These are phyloP conservation scores for Mycosphaerelloides madeirae DNA, from an alignment of 2,329 filamentous ascomycete genomes.

Conservation along the genomic window DNA sequence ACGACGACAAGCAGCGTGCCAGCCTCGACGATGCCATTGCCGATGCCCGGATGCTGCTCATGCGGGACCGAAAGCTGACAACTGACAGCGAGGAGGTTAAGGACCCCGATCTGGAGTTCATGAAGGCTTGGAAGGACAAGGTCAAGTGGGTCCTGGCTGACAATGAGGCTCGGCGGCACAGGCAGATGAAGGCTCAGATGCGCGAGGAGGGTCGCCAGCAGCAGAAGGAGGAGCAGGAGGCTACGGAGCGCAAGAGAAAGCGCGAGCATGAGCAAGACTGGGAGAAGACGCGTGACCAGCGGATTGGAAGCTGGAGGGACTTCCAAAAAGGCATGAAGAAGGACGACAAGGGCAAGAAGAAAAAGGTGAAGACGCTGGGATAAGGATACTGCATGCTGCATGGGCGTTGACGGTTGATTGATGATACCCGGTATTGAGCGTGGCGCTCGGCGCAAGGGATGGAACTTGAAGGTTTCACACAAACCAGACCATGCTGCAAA, in stretches of 20 bases:
- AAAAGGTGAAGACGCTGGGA: constrained; percentile 51
- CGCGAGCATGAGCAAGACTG: constrained; percentile 90
- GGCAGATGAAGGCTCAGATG: constrained; percentile 89
- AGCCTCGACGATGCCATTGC: constrained; percentile 91
- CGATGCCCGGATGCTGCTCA: constrained; percentile 89
- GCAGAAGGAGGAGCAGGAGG: constrained; percentile 77
- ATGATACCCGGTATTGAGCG: not conserved
- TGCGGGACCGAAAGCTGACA: constrained; percentile 91
- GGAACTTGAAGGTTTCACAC: not conserved
- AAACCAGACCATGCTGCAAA: too few relatives aligned
- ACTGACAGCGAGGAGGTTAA: constrained; percentile 82
- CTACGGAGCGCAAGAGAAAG: constrained; percentile 58
- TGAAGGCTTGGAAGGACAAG: constrained; percentile 83
- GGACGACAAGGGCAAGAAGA: constrained; percentile 45
- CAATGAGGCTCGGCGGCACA: constrained; percentile 76
- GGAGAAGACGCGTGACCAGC: constrained; percentile 85
- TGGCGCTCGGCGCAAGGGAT: not conserved
- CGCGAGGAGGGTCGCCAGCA: constrained; percentile 92
- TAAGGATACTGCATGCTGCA: constrained; percentile 34
- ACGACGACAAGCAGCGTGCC: constrained; percentile 88
- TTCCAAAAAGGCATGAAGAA: constrained; percentile 64
- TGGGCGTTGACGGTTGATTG: not conserved
- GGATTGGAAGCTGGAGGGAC: constrained; percentile 90
- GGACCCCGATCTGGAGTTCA: constrained; percentile 66
- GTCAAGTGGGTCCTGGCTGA: constrained; percentile 85